Evolutionary conservation across 2,329 filamentous ascomycete genomes (phyloP).

Genomic region (Cytospora chrysosperma): DNA sequence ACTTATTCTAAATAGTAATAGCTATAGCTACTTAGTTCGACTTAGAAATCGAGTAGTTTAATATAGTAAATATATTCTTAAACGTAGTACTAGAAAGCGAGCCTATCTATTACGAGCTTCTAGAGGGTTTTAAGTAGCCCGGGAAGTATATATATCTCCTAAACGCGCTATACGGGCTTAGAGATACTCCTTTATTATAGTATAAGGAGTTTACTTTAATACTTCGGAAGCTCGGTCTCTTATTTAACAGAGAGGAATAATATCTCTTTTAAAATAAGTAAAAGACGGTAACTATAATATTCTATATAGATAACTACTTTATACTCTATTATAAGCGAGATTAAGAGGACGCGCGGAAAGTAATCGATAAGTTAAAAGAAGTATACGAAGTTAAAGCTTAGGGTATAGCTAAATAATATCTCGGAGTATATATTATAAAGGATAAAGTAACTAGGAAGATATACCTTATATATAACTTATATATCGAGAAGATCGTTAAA

Average conservation of each 20-base stretch:
- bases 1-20: too few species aligned
- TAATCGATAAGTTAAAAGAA: too few species aligned
- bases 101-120: too few species aligned
- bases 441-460: neutral
- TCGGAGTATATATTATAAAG: neutral
- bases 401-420: neutral
- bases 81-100: neutral
- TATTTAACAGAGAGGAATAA: neutral
- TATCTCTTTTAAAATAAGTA: neutral
- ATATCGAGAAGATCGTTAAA: too few species aligned
- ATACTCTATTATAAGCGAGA: too few species aligned
- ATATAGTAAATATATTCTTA: neutral
- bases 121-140: too few species aligned
- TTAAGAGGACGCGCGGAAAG: too few species aligned
- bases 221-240: neutral
- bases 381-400: neutral
- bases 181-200: too few species aligned
- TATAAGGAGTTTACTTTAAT: neutral
- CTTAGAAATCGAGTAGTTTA: neutral
- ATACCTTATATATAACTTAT: too few species aligned
- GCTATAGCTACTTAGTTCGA: neutral
- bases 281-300: too few species aligned
- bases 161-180: neutral
- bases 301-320: too few species aligned
- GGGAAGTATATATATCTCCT: neutral